phyloP scores from a whole-genome alignment of 164 flowering plant species.

The Malania oleifera region DNA sequence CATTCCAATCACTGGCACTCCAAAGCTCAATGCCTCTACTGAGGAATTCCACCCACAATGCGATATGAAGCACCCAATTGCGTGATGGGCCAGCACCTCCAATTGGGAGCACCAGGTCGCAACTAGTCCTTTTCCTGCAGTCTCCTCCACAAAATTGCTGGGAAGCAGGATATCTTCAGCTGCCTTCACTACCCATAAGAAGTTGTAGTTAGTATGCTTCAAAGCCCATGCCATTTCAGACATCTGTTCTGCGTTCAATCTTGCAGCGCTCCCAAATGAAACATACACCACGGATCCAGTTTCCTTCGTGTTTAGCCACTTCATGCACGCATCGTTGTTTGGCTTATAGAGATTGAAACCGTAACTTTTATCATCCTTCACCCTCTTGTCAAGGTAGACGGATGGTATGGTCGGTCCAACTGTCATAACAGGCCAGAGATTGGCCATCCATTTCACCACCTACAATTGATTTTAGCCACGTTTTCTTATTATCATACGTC shows the following conservation, averaged over 20 bases:
- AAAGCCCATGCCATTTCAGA: not conserved
- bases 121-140: not conserved
- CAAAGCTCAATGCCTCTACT: slow-evolving; percentile 5
- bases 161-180: not conserved
- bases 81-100: slow-evolving; percentile 1
- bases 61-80: slow-evolving; percentile 1
- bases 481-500: not conserved
- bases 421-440: not conserved
- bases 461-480: too few relatives aligned
- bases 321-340: not conserved
- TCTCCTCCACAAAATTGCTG: not conserved
- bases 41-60: slow-evolving; percentile 7
- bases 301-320: not conserved
- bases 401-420: slow-evolving; percentile 4
- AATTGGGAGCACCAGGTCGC: not conserved
- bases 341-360: slow-evolving; percentile 3
- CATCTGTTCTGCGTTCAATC: not conserved
- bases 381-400: not conserved
- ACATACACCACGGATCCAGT: not conserved
- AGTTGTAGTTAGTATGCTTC: not conserved
- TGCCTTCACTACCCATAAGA: slow-evolving; percentile 4
- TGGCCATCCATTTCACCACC: slow-evolving; percentile 2
- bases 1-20: slow-evolving; percentile 3
- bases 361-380: not conserved
- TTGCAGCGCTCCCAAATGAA: not conserved